Conservation (phyloP, 345 rosid genomes). For the Hibiscus trionum region DNA sequence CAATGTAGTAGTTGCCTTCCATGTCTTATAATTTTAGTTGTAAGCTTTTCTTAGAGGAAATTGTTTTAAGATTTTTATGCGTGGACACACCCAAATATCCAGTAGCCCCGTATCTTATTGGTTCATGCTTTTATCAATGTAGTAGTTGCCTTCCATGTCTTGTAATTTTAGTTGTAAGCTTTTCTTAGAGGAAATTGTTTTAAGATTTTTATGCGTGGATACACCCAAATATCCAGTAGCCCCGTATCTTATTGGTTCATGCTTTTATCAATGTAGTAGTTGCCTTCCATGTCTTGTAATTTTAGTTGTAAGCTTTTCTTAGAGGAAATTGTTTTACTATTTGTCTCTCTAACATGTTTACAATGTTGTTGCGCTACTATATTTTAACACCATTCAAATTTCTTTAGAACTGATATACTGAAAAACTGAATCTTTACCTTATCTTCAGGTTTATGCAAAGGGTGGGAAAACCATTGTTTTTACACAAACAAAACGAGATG, state of each 20-base stretch:
- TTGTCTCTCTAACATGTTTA: not conserved
- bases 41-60: not conserved
- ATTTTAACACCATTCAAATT: not conserved
- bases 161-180: not conserved
- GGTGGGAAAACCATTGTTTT: constrained; percentile 99
- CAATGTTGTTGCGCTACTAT: not conserved
- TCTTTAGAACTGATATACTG: not conserved
- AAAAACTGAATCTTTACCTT: not conserved
- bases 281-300: not conserved
- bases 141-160: not conserved
- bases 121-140: not conserved
- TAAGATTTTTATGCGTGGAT: not conserved
- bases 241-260: not conserved
- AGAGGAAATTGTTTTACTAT: not conserved
- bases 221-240: not conserved
- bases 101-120: not conserved
- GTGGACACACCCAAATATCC: not conserved
- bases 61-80: too few species aligned
- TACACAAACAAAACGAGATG: constrained; percentile 91
- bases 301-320: not conserved
- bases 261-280: not conserved
- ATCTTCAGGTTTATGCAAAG: constrained; percentile 78
- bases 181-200: not conserved
- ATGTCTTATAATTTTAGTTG: not conserved
- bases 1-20: not conserved